Evolutionary conservation across 768 basidiomycete genomes (phyloP), one percentile per base, ranked within the genome.

Genomic region (Pleurotus citrinopileatus): DNA sequence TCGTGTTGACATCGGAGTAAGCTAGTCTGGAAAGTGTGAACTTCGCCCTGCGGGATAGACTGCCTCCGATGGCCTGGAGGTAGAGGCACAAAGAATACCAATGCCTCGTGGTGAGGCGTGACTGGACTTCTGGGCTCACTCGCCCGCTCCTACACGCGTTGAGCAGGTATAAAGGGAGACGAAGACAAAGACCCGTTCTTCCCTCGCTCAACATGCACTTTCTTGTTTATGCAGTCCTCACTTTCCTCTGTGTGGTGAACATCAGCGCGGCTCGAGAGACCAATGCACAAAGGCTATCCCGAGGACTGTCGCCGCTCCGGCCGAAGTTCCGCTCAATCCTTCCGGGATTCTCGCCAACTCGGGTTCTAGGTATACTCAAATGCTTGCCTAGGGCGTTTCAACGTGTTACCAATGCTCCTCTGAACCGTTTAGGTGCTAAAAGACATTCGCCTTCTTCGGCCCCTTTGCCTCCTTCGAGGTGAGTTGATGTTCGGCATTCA

Each of bases 231-330:
- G 27, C 45, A 25, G 12, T 51, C n/a, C 48, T 51, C 34, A 26
- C 29, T 15, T 37, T 36, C 32, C 8, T 51, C n/a, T 51, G 12
- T 20, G 10, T 37, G 12, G 12, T 19, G 9, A 34, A n/a, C 23
- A 20, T 15, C 10, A n/a, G 19, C 10, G 29, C 23, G 13, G 34
- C 9, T 20, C 28, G 10, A 25, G 71, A 70, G 57, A 74, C 75
- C 9, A 78, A 77, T 57, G 73, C 64, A 17, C 67, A 77, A 55
- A 69, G 78, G 40, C 60, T 79, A 53, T 73, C 77, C 36, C 70
- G 74, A 40, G 76, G 76, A 8, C 65, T 78, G 22, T 69, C 74
- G 23, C 73, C 74, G 2, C 62, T 67, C 17, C 70, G 67, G 7
- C 74, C 70, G n/a, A 67, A 63, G 42, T 73, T 73, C 52, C 63